Conservation (phyloP, 148 eudicot genomes). For the Polygonum aviculare region DNA sequence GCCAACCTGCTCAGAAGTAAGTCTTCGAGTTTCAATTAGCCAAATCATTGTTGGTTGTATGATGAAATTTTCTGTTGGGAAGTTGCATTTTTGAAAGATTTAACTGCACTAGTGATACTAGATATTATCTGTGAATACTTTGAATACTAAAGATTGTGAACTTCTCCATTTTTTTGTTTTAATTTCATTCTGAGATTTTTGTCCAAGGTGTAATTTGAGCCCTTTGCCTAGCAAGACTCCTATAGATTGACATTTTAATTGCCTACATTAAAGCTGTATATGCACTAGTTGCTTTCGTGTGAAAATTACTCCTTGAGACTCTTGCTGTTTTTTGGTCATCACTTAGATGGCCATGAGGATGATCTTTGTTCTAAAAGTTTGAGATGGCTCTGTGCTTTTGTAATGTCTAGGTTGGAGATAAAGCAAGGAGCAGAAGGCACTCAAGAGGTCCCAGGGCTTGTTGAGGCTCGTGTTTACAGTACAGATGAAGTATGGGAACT, state of each 20-base stretch:
- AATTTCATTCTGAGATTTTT: background rate
- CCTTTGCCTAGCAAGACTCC: too few species aligned
- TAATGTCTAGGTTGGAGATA: constrained; percentile 59
- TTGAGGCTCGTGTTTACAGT: constrained; percentile 56
- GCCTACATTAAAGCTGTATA: too few species aligned
- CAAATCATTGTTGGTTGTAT: background rate
- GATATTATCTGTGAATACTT: too few species aligned
- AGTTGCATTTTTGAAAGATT: too few species aligned
- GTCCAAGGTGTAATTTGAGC: background rate
- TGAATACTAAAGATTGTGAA: too few species aligned
- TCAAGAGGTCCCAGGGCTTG: constrained; percentile 93
- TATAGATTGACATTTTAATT: too few species aligned
- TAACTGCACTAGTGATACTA: too few species aligned
- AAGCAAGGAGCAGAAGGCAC: constrained; percentile 87
- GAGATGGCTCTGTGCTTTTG: background rate
- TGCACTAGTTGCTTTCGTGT: too few species aligned
- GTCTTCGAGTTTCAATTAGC: constrained; percentile 9
- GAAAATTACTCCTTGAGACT: too few species aligned
- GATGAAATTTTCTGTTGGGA: too few species aligned
- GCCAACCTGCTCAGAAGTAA: constrained; percentile 68
- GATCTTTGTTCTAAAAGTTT: too few species aligned
- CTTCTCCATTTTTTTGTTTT: background rate
- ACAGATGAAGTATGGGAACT: constrained; percentile 88
- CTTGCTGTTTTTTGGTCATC: background rate
- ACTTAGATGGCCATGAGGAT: background rate